Base-by-base conservation (phyloP, 495 filamentous ascomycete species). In the Glutinoglossum americanum region DNA sequence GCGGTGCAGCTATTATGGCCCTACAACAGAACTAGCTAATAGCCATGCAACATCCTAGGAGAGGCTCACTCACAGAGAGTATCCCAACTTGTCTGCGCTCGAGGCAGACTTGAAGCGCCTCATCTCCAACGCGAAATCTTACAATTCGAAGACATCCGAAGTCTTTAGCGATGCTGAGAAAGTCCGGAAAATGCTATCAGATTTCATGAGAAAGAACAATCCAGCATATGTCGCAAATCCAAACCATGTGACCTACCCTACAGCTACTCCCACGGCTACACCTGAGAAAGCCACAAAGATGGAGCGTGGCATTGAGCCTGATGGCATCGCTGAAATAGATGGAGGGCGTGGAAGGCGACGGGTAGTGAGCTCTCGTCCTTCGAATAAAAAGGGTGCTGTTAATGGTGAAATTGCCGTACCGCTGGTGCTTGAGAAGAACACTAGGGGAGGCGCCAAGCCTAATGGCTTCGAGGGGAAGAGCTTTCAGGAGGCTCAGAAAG, bases 401-500 rank as follows among this genome's bases (percentile, higher is more conserved):
- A 53, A 53, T 30, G 49, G 49, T 17, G 49, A 32, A 30, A 28
- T 53, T 17, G 26, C 49, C 30, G 11, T 30, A 19, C 17, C 49
- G 23, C 7, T 25, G 19, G 41, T 13, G 5, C 17, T 23, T 10
- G 41, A 45, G 19, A 45, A 45, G 41, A 45, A 23, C 41, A 41
- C 10, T 17, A 45, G n/a, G 19, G n/a, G 41, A 45, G 9, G 19
- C 19, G 17, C 49, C 26, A 53, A 53, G 26, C 15, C 49, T 1
- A 53, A 53, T 13, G 49, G 19, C 30, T 53, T 53, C 66, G 71
- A 79, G 59, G 79, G 80, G 45, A 77, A 84, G 54, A 80, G 62
- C 23, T 85, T 93, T 63, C 85, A 88, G 62, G 72, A 85, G 59
- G 87, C 85, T 0, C 86, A 93, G 64, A 84, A 89, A 58, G 83